A percentile compares a stretch with the other conserved stretches of the same genome.
These are phyloP conservation scores for Cucurbita ficifolia DNA, from an alignment of 306 rosid genomes.

Conservation along the genomic window DNA sequence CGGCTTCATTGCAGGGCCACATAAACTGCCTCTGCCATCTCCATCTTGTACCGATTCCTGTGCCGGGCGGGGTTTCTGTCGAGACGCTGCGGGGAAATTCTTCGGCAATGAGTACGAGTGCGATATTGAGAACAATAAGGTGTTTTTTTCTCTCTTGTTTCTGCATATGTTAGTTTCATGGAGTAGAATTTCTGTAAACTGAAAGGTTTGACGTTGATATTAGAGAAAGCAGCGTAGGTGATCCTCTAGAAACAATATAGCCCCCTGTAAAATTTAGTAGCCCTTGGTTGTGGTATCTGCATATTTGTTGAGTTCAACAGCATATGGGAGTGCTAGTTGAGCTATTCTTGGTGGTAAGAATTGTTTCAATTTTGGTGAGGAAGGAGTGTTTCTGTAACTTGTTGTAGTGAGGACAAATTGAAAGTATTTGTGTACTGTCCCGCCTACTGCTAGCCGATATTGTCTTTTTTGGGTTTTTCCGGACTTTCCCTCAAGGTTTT, in stretches of 20 bases:
- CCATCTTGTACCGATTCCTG: slow-evolving; percentile 6
- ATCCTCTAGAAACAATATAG: not conserved
- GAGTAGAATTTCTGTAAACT: not conserved
- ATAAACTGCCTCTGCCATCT: slow-evolving; percentile 9
- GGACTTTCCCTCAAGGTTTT: no score
- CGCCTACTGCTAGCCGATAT: no score
- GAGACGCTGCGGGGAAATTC: slow-evolving; percentile 55
- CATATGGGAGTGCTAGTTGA: not conserved
- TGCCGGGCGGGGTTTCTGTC: slow-evolving; percentile 33
- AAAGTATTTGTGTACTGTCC: not conserved
- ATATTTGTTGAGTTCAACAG: not conserved
- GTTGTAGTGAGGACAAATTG: not conserved
- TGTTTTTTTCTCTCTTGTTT: not conserved
- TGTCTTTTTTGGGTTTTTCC: no score
- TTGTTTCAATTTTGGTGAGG: not conserved
- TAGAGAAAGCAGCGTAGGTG: not conserved
- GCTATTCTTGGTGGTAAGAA: not conserved
- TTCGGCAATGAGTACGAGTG: slow-evolving; percentile 81
- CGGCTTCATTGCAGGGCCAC: not conserved
- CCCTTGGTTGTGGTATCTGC: not conserved
- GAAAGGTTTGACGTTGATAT: not conserved
- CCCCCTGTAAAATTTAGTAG: not conserved
- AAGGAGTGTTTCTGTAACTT: not conserved
- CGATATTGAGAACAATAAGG: slow-evolving; percentile 54
- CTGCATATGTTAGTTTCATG: not conserved